Base-by-base conservation (phyloP, 148 eudicot species). In the Rhododendron williamsianum region DNA sequence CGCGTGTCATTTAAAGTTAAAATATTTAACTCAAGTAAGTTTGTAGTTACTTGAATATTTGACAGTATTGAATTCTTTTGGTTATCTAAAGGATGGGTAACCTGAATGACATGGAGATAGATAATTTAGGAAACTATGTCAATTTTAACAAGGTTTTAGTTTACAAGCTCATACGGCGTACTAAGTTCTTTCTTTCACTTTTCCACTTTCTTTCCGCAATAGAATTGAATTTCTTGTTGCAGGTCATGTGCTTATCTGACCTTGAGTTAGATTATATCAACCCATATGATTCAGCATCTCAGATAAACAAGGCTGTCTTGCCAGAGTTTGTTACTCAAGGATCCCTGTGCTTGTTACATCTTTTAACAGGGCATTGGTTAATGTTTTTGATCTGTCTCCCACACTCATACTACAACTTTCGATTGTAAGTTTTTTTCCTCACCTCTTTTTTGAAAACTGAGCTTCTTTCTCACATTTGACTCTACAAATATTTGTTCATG, bases 231-330 rank as follows among this genome's bases (percentile, higher is more conserved):
- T 69, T 65, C 79, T 30, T 79, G 41, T 82, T 87, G 89, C 91
- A 92, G 93, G 81, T 90, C 25, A 89, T 90, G 91, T 90, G 92
- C 88, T 87, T 90, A 89, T 88, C 88, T 15, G 92, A 92, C 78
- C 87, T 92, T 41, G 93, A 89, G 90, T 79, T 38, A 74, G 92
- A 92, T 87, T 90, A 87, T 80, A 87, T 90, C 83, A 90, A 90
- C 77, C 93, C 91, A 2, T 90, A 90, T 84, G 92, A 92, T 77
- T 85, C 90, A 51, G 91, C 93, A 85, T 85, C 87, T 38, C 82
- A 86, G 71, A 89, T 92, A 84, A 90, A 90, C 89, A 86, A 56
- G 43, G 82, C 69, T 80, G 87, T 89, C 25, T 49, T 90, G 81
- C 88, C 92, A 49, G 93, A 92, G 84, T 92, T 90, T 86, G 12